Evolutionary conservation across 2,329 filamentous ascomycete species (phyloP), one percentile per base, ranked within the genome.

Genomic region (Camillea tinctor): DNA sequence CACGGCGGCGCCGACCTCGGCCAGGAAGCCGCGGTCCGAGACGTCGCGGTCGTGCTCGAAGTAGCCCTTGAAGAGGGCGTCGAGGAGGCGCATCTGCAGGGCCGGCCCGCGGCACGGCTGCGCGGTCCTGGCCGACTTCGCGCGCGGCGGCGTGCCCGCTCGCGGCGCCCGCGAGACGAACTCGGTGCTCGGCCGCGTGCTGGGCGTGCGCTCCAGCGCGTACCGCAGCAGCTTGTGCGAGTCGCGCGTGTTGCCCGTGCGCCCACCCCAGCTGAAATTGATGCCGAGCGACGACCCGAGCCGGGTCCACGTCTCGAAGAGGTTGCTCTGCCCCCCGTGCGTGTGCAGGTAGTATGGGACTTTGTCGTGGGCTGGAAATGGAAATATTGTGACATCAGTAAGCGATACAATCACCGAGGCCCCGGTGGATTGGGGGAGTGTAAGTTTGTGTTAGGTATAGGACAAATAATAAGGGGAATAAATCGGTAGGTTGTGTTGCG

Each of bases 151-250:
- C 2, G 17, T n/a, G 20, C 36, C 21, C 49, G 26, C n/a, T 50
- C 19, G 21, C 13, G 40, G 24, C 23, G 50, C 13, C 20, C 40
- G 52, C 36, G 51, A 26, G 15, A 60, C 21, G 36, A 63, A 53
- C 52, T 59, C 66, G 59, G 50, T 73, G 73, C 70, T 65, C 60
- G 70, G 57, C 54, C 65, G 50, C 60, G 65, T 63, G 0, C 68
- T 69, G 4, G 70, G 67, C 17, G 60, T 52, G 44, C 62, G 55
- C 40, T 72, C 69, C 19, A 78, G 73, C 8, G 77, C 75, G 20
- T 80, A 73, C 15, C 78, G 74, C 20, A 81, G 69, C n/a, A 84
- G 76, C 62, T 79, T 77, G 71, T 84, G 82, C 1, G 77, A 76
- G 61, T 75, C 72, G 48, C 77, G 75, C 15, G 79, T 77, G 55